Conservation (phyloP, 108 stramenopile species). For the Nitzschia inconspicua region DNA sequence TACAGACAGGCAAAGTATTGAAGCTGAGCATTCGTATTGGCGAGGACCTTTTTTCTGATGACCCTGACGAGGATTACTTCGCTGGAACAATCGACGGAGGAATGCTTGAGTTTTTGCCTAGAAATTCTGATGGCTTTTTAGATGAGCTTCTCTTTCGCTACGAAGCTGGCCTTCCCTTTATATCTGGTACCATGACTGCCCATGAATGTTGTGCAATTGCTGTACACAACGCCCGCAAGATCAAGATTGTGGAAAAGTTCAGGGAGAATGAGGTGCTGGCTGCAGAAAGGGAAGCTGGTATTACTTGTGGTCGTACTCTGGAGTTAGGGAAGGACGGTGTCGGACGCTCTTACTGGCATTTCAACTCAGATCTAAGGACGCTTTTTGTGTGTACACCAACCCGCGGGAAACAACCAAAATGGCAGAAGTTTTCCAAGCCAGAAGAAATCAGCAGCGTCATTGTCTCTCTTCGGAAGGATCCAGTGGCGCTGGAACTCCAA, state of each 20-base stretch:
- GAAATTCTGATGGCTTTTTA: conserved; percentile 66
- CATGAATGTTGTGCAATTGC: conserved; percentile 84
- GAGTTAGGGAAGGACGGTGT: conserved; percentile 60
- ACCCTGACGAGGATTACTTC: conserved; percentile 25
- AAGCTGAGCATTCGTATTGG: conserved; percentile 62
- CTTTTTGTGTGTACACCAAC: conserved; percentile 54
- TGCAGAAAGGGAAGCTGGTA: conserved; percentile 55
- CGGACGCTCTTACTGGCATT: conserved; percentile 79
- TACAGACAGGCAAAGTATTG: conserved; percentile 25
- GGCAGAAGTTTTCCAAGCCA: conserved; percentile 58
- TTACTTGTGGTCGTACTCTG: conserved; percentile 69
- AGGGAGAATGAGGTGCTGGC: conserved; percentile 36
- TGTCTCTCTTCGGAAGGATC: conserved; percentile 61
- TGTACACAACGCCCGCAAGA: conserved; percentile 71
- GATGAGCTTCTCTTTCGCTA: conserved; percentile 60
- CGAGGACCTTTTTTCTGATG: conserved; percentile 60
- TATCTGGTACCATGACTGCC: conserved; percentile 74
- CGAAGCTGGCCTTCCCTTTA: conserved; percentile 53
- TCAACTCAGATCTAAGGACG: conserved; percentile 50
- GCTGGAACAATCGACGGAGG: conserved; percentile 49
- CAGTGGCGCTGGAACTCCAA: conserved; percentile 51
- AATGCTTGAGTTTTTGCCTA: conserved; percentile 70
- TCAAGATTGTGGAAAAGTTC: conserved; percentile 43
- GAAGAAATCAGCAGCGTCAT: conserved; percentile 82
- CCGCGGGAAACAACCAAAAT: conserved; percentile 13